Percentiles rank a stretch among this genome's conserved stretches.
Conservation (phyloP, 768 basidiomycete species). For the Hygrophoropsis aurantiaca region DNA sequence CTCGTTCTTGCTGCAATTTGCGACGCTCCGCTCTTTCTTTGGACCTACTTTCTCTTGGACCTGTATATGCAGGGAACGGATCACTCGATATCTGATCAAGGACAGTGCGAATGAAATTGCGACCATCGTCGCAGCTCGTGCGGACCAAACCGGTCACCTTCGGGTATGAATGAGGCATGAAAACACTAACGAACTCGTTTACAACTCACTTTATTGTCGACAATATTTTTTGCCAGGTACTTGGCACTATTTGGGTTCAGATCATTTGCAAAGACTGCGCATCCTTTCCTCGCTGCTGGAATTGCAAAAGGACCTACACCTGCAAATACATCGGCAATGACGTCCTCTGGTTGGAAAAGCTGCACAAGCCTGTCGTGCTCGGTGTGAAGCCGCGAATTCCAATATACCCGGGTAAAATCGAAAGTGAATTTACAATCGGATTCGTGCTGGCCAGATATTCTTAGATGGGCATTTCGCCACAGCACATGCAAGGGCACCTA, state of each 20-base stretch:
- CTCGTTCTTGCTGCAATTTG: constrained; percentile 34
- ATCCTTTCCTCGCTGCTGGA: constrained; percentile 90
- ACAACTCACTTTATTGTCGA: constrained; percentile 69
- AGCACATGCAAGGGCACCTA: constrained; percentile 36
- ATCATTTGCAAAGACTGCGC: constrained; percentile 89
- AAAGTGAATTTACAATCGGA: constrained; percentile 86
- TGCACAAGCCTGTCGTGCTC: constrained; percentile 88
- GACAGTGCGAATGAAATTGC: constrained; percentile 73
- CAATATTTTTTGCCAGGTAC: constrained; percentile 72
- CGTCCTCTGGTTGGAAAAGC: constrained; percentile 68
- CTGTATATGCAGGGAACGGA: constrained; percentile 64
- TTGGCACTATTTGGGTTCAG: constrained; percentile 86
- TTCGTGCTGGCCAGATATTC: constrained; percentile 58
- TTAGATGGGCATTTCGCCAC: constrained; percentile 1
- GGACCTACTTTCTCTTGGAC: constrained; percentile 34
- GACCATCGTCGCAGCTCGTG: constrained; percentile 81
- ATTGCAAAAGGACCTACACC: constrained; percentile 97
- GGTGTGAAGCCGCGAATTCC: constrained; percentile 93
- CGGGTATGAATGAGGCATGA: constrained; percentile 4
- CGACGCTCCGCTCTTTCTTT: constrained; percentile 43
- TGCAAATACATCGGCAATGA: constrained; percentile 93
- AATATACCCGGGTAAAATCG: constrained; percentile 94
- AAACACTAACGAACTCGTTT: neutral
- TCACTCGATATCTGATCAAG: constrained; percentile 52
- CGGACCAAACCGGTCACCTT: constrained; percentile 70